Base-by-base conservation (phyloP, 2,329 filamentous ascomycete species). In the Penicillium brasilianum region DNA sequence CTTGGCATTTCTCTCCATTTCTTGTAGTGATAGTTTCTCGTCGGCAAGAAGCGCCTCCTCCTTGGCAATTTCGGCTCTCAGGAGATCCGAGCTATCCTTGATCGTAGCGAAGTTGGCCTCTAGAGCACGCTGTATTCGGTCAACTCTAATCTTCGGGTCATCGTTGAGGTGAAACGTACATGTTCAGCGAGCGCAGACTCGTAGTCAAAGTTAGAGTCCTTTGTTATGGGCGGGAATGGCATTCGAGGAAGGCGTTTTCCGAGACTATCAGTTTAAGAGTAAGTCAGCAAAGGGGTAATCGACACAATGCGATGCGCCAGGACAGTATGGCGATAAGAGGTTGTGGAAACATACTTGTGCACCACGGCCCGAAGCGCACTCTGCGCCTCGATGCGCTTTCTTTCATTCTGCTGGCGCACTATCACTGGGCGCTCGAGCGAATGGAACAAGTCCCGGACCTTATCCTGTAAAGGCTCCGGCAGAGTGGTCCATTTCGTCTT, bases 401-500 rank as follows among this genome's bases (percentile, higher is more conserved):
- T 70, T 61, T 79, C 78, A 69, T 78, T 78, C 50, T 74, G 73
- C 20, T 79, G 76, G 18, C 76, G 73, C 43, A 77, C 73, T 20
- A 80, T 78, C n/a, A 79, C 78, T 34, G 78, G 78, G 11, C 78
- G 71, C 59, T 80, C 78, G 11, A 80, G 66, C 13, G 76, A 71
- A 30, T 72, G 72, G 51, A 81, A 78, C 63, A 81, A 73, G 41
- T 76, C 77, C 37, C 74, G 72, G 49, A 81, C 71, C 55, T 76
- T 79, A 41, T 78, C 77, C 65, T 81, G 79, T 3, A 74, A 74
- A 1, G 76, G 71, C 32, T 78, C 76, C 1, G 79, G 76, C 2
- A 81, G 72, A 5, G 79, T 77, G 13, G 75, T 73, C 79, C 79
- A 81, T 75, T 80, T 81, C 41, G 77, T 74, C 54, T 79, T 79